Evolutionary conservation across 352 stramenopile genomes (phyloP).

Genomic region (Halophytophthora polymorphica): DNA sequence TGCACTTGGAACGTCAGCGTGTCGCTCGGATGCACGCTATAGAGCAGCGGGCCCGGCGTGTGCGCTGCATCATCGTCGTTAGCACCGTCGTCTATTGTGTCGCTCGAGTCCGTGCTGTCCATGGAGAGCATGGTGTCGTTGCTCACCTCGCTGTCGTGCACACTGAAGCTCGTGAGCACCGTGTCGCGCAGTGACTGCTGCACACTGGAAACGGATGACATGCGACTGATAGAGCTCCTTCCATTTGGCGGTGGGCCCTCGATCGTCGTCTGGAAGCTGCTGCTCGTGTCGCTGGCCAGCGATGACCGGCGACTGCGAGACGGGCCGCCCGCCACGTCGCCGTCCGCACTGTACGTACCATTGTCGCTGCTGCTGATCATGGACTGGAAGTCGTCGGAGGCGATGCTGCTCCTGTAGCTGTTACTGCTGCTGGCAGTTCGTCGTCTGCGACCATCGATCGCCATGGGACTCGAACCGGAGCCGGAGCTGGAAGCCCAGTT

Average conservation of each 20-base stretch:
- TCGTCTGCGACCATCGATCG: conserved; percentile 8
- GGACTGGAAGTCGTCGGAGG: conserved; percentile 11
- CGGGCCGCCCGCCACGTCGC: conserved; percentile 8
- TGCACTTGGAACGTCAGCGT: conserved; percentile 41
- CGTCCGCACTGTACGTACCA: conserved; percentile 2
- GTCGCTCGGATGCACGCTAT: conserved; percentile 43
- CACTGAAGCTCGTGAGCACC: conserved; percentile 19
- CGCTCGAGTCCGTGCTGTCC: conserved; percentile 15
- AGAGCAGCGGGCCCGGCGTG: conserved; percentile 23
- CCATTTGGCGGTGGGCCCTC: conserved; percentile 5
- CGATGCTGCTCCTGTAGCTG: conserved; percentile 17
- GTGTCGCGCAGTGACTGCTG: conserved; percentile 11
- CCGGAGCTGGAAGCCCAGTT: conserved; percentile 2
- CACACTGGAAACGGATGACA: background rate
- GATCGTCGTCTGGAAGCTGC: conserved; percentile 23
- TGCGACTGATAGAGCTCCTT: conserved; percentile 1
- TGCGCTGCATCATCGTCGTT: conserved; percentile 4
- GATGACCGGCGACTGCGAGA: conserved; percentile 14
- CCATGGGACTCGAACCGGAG: too few relatives aligned
- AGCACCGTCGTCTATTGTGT: conserved; percentile 1
- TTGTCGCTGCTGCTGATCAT: conserved; percentile 19
- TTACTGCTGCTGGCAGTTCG: conserved; percentile 22
- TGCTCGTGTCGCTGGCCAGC: conserved; percentile 21
- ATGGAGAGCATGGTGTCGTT: conserved; percentile 28
- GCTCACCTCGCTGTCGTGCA: conserved; percentile 19